Conservation (phyloP, 176 grass and related monocot species). For the Avena atlantica region DNA sequence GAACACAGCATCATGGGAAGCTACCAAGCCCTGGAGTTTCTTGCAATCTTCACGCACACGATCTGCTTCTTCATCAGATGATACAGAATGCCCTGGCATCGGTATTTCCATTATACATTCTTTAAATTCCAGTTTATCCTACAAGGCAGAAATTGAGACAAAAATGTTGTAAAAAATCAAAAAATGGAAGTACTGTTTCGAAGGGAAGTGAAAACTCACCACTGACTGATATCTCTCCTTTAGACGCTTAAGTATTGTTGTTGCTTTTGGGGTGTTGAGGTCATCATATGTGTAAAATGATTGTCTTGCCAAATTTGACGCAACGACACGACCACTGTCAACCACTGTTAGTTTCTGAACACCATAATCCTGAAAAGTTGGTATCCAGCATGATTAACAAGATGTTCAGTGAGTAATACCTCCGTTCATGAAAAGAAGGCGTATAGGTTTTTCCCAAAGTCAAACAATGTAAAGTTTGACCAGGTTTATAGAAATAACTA, state of each 20-base stretch:
- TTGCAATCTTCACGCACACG: conserved; percentile 66
- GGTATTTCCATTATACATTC: conserved; percentile 78
- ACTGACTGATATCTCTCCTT: conserved; percentile 68
- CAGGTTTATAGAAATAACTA: no score
- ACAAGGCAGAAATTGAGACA: conserved; percentile 39
- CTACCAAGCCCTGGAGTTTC: conserved; percentile 61
- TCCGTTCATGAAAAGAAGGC: no score
- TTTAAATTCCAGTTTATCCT: conserved; percentile 55
- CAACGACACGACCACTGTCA: conserved; percentile 77
- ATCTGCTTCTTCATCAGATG: conserved; percentile 62
- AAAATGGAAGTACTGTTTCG: conserved; percentile 18
- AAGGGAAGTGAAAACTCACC: conserved; percentile 49
- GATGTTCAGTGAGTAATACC: conserved; percentile 18
- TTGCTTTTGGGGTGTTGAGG: conserved; percentile 62
- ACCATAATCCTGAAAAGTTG: conserved; percentile 79
- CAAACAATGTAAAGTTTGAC: no score
- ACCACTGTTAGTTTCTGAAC: conserved; percentile 82
- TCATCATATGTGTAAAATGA: conserved; percentile 90
- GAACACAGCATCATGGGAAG: conserved; percentile 86
- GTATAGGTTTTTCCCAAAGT: no score
- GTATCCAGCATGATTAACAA: conserved; percentile 30
- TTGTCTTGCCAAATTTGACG: conserved; percentile 92
- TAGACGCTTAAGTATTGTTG: conserved; percentile 70
- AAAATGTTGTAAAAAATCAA: background rate
- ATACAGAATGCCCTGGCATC: conserved; percentile 95